phyloP scores from a whole-genome alignment of 2,329 filamentous ascomycete genomes.

The Sarocladium brachiariae region DNA sequence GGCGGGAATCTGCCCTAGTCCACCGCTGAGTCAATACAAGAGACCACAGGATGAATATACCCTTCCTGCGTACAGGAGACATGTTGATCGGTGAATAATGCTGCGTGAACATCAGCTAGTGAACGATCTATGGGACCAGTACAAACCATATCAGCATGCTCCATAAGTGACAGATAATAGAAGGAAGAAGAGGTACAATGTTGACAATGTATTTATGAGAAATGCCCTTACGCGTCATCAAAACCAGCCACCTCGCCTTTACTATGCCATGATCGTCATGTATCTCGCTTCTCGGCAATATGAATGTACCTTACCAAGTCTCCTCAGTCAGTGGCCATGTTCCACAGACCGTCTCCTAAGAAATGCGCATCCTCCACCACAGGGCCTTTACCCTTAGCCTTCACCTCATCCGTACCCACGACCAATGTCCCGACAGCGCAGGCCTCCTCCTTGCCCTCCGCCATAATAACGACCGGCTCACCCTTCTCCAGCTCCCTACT shows the following conservation, averaged over 20 bases:
- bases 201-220: background rate
- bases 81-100: too few relatives aligned
- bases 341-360: constrained; percentile 91
- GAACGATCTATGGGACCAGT: too few relatives aligned
- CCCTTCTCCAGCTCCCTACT: constrained; percentile 68
- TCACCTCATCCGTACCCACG: constrained; percentile 83
- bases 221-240: background rate
- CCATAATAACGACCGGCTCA: constrained; percentile 78
- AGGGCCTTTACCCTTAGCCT: constrained; percentile 87
- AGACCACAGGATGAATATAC: constrained; percentile 2
- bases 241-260: background rate
- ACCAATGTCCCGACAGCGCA: constrained; percentile 83
- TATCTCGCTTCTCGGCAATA: background rate
- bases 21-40: too few relatives aligned
- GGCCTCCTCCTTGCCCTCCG: constrained; percentile 88
- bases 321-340: constrained; percentile 45
- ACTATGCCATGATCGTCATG: background rate
- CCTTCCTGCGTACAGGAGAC: too few relatives aligned
- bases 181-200: too few relatives aligned
- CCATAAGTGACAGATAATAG: background rate
- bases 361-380: constrained; percentile 93
- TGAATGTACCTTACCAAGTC: background rate
- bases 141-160: too few relatives aligned
- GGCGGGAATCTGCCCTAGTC: too few relatives aligned
- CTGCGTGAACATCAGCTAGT: too few relatives aligned